Conservation (phyloP, 148 eudicot species). For the Simmondsia chinensis region DNA sequence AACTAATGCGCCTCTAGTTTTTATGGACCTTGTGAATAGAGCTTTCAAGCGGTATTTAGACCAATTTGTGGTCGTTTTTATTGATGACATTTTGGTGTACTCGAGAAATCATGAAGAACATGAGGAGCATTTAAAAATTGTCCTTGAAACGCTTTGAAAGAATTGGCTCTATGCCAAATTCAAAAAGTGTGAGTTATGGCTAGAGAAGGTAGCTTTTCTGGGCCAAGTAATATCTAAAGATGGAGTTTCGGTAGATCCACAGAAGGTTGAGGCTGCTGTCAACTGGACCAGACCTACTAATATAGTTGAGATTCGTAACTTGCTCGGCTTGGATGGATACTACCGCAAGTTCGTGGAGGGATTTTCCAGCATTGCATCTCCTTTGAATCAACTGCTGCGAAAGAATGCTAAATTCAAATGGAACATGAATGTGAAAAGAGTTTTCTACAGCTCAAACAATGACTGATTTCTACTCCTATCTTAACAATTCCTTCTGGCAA, state of each 20-base stretch:
- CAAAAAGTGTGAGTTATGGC: background rate
- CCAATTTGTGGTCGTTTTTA: background rate
- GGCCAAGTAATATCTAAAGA: background rate
- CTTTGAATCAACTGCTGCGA: background rate
- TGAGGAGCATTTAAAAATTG: background rate
- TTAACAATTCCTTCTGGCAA: background rate
- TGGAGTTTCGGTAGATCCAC: background rate
- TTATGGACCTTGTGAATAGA: background rate
- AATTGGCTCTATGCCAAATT: background rate
- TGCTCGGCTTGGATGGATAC: background rate
- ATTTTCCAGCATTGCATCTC: background rate
- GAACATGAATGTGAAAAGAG: background rate
- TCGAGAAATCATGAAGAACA: background rate
- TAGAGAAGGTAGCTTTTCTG: background rate
- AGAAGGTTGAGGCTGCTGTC: background rate
- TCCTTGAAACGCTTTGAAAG: background rate
- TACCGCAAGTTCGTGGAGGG: background rate
- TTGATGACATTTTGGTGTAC: background rate
- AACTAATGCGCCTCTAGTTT: background rate
- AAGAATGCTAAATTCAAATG: background rate
- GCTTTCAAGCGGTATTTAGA: background rate
- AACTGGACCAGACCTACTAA: background rate
- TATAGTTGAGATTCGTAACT: background rate
- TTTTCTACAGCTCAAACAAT: background rate
- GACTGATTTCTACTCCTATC: background rate